These are phyloP conservation scores for Cystobasidiopsis lactophilus DNA, from an alignment of 768 basidiomycete genomes.

Conservation along the genomic window DNA sequence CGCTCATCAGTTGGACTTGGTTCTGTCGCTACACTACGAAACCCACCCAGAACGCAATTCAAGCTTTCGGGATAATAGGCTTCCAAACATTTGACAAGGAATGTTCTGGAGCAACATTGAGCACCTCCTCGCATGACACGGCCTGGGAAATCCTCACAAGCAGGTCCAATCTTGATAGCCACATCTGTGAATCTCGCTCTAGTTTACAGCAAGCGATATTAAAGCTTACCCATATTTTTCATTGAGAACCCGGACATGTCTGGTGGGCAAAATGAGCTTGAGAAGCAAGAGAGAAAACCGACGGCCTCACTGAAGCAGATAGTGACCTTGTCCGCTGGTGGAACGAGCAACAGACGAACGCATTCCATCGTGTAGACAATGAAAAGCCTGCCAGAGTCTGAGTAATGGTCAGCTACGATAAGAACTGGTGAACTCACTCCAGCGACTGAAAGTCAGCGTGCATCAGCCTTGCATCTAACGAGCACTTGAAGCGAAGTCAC, in stretches of 20 bases:
- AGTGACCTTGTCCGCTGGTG: slow-evolving; percentile 9
- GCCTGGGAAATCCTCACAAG: neutral
- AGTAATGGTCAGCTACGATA: neutral
- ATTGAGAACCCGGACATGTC: slow-evolving; percentile 14
- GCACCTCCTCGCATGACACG: neutral
- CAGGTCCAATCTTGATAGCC: neutral
- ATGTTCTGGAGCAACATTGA: neutral
- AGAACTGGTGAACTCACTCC: no score
- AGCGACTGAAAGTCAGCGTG: no score
- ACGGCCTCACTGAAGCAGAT: neutral
- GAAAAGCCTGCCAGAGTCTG: neutral
- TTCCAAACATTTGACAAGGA: slow-evolving; percentile 2
- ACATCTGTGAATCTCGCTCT: neutral
- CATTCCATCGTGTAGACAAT: slow-evolving; percentile 10
- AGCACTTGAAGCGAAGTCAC: neutral
- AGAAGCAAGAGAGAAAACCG: no score
- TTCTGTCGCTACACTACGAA: neutral
- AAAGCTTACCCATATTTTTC: slow-evolving; percentile 5
- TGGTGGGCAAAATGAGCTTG: neutral
- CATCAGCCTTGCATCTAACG: no score
- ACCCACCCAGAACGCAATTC: neutral
- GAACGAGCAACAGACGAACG: slow-evolving; percentile 8
- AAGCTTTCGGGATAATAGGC: neutral
- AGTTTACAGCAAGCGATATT: neutral
- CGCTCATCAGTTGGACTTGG: no score